Evolutionary conservation across 2,329 filamentous ascomycete species (phyloP).

Genomic region (Monilinia polystroma): DNA sequence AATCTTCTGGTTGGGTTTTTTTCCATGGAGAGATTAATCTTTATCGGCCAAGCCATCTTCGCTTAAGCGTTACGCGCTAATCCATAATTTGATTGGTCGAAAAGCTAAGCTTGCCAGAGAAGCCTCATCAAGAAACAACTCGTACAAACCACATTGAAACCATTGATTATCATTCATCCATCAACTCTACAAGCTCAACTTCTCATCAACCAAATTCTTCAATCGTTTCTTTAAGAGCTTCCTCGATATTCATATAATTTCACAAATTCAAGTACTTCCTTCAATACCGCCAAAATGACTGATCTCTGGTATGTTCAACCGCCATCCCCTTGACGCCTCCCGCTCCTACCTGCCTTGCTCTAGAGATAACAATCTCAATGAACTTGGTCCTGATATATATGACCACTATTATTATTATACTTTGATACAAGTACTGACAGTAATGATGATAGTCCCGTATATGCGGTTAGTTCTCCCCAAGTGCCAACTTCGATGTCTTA

Average conservation of each 20-base stretch:
- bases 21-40: constrained; percentile 15
- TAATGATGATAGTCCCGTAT: constrained; percentile 73
- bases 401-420: constrained; percentile 2
- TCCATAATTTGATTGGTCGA: constrained; percentile 21
- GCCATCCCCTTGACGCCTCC: constrained; percentile 27
- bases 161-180: constrained; percentile 32
- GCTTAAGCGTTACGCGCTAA: constrained; percentile 23
- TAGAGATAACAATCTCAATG: constrained; percentile 30
- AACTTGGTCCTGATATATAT: constrained; percentile 20
- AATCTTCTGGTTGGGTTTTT: constrained; percentile 11
- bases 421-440: constrained; percentile 46
- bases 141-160: constrained; percentile 27
- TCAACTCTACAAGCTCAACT: constrained; percentile 33
- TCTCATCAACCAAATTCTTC: constrained; percentile 33
- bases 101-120: constrained; percentile 33
- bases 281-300: constrained; percentile 61
- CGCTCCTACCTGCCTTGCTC: constrained; percentile 5
- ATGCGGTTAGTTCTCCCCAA: constrained; percentile 77
- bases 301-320: constrained; percentile 70
- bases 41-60: constrained; percentile 17
- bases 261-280: constrained; percentile 25
- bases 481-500: constrained; percentile 8
- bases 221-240: constrained; percentile 34
- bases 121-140: constrained; percentile 24
- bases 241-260: constrained; percentile 29